Conservation (phyloP, 2,329 filamentous ascomycete genomes). For the Cercospora canescens region DNA sequence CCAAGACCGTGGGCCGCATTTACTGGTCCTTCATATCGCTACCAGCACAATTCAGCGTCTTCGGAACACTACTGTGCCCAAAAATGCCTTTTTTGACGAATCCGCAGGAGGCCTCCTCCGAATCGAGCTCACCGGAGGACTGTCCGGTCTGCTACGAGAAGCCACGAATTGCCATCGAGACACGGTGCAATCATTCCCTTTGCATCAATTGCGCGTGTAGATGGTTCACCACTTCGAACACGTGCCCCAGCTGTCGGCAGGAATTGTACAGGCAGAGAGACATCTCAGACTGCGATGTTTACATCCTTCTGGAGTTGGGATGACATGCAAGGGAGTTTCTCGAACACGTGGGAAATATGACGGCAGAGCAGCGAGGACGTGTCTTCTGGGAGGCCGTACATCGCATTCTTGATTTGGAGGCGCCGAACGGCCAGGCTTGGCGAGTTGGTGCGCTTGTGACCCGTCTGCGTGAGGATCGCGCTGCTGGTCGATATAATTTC, state of each 20-base stretch:
- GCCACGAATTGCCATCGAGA: background rate
- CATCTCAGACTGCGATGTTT: background rate
- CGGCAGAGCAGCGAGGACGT: background rate
- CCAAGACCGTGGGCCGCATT: background rate
- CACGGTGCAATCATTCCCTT: background rate
- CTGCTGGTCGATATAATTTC: background rate
- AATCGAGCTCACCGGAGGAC: background rate
- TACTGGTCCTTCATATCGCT: background rate
- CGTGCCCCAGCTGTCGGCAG: background rate
- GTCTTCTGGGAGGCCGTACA: background rate
- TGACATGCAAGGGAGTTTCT: background rate
- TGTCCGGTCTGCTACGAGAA: background rate
- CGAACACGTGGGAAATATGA: background rate
- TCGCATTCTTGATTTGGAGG: background rate
- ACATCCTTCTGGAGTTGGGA: background rate
- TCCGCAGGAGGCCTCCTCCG: background rate
- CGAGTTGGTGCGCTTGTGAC: background rate
- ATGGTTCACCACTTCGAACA: background rate
- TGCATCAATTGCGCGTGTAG: background rate
- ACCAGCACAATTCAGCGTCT: background rate
- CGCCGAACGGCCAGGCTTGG: background rate
- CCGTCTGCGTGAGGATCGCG: background rate
- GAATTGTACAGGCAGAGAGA: background rate
- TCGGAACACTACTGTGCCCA: background rate
- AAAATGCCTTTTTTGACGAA: background rate